Evolutionary conservation across 306 rosid genomes (phyloP), one percentile per base, ranked within the genome.

Genomic region (Sicyos baderoa): DNA sequence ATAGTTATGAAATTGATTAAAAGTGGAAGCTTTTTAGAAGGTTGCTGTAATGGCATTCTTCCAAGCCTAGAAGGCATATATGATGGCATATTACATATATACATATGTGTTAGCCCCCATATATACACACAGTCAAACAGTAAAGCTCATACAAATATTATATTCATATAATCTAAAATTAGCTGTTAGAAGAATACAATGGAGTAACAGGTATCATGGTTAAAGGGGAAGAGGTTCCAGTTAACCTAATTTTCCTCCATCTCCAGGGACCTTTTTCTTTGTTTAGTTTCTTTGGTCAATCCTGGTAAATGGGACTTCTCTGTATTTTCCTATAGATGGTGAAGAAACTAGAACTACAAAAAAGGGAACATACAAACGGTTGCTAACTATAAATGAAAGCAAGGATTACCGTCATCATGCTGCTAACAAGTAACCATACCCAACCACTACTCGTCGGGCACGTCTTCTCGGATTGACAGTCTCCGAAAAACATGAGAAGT

Each of bases 371-470:
- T 8, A 9, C 48, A 44, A 15, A 37, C 44, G 48, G 72, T 67
- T 67, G 61, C 82, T 87, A 86, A 76, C 86, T 77, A 76, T 74
- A 82, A 60, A 88, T 79, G 74, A 85, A 76, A 47, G 85, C 76
- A 16, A 91, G 75, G 74, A 83, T 76, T 66, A 86, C 68, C 60
- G 86, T 84, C 80, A 85, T 44, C 63, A 85, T 80, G 77, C 92
- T 82, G 69, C 84, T 86, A 68, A 88, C 78, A 53, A 91, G 79
- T 49, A 91, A 74, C 17, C 78, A 75, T 68, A 86, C 75, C 95
- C 95, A 88, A 72, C 93, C 95, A 55, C 83, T 82, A 53, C 54
- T 86, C 68, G 77, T 75, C 69, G 78, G 76, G 76, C 61, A 67
- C 23, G 55, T 82, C 48, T 79, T 80, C 23, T 76, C 78, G 45